Conservation (phyloP, 495 filamentous ascomycete genomes). For the Rhypophila decipiens region DNA sequence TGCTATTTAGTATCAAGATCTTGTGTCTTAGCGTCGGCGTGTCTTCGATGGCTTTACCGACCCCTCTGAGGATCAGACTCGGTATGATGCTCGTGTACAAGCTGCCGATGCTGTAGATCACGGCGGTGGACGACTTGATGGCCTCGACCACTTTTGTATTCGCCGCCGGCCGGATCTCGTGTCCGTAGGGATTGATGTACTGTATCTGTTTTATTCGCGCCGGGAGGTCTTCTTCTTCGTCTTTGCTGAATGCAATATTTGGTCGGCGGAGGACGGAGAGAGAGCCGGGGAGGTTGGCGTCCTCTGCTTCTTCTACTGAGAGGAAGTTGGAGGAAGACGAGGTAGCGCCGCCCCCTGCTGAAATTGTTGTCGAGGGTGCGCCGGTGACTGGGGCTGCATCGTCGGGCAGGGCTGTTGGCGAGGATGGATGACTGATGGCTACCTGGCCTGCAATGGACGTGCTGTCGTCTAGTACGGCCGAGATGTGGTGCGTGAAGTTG, state of each 20-base stretch:
- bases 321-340: not conserved
- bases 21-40: slow-evolving; percentile 51
- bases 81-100: slow-evolving; percentile 80
- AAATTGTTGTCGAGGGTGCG: too few species aligned
- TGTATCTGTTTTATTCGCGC: slow-evolving; percentile 76
- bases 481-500: slow-evolving; percentile 92
- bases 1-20: slow-evolving; percentile 81
- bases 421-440: slow-evolving; percentile 78
- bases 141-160: slow-evolving; percentile 73
- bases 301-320: slow-evolving; percentile 50
- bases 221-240: slow-evolving; percentile 56
- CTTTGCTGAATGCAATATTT: slow-evolving; percentile 75
- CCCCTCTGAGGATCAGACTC: slow-evolving; percentile 58
- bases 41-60: slow-evolving; percentile 52
- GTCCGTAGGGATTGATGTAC: slow-evolving; percentile 97
- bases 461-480: slow-evolving; percentile 69
- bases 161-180: slow-evolving; percentile 73
- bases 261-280: slow-evolving; percentile 71
- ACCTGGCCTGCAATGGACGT: slow-evolving; percentile 86
- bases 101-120: slow-evolving; percentile 87
- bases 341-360: slow-evolving; percentile 6
- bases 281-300: slow-evolving; percentile 82
- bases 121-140: slow-evolving; percentile 52
- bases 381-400: slow-evolving; percentile 21
- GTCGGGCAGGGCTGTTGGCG: slow-evolving; percentile 43